Conservation (phyloP, 495 filamentous ascomycete species). For the Aspergillus funiculosus region DNA sequence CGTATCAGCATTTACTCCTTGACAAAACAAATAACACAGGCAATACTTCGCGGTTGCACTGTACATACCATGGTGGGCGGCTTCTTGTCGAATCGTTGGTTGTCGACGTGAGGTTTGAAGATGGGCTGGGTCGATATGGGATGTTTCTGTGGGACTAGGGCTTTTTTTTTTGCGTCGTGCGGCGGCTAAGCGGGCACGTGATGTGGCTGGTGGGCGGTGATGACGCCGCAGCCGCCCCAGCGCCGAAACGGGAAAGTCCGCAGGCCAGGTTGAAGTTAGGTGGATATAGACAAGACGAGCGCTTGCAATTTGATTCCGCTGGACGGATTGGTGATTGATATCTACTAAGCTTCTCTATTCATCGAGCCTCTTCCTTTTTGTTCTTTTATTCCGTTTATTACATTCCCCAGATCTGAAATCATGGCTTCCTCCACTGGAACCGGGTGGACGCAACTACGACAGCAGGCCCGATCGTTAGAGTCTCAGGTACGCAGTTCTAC, state of each 20-base stretch:
- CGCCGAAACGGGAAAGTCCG: conserved; percentile 17
- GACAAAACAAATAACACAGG: neutral
- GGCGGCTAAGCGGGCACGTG: conserved; percentile 40
- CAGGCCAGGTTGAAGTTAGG: conserved; percentile 32
- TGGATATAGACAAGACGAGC: neutral
- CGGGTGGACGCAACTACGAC: conserved; percentile 92
- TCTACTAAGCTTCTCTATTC: too few species aligned
- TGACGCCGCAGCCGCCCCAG: conserved; percentile 4
- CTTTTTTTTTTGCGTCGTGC: conserved; percentile 35
- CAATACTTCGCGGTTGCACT: neutral
- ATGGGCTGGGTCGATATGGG: conserved; percentile 43
- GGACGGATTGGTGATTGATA: conserved; percentile 10
- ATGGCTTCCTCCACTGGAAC: conserved; percentile 75
- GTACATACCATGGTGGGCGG: conserved; percentile 47
- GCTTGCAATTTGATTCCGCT: conserved; percentile 8
- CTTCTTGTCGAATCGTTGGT: conserved; percentile 41
- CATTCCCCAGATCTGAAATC: conserved; percentile 3
- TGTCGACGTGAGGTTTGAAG: conserved; percentile 50
- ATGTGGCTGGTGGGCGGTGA: conserved; percentile 19
- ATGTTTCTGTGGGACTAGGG: conserved; percentile 50
- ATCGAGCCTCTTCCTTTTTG: neutral
- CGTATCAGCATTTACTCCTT: conserved; percentile 12
- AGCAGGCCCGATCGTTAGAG: conserved; percentile 85
- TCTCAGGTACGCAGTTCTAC: conserved; percentile 63
- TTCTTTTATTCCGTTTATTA: conserved; percentile 4